These are phyloP conservation scores for Gossypium schwendimanii DNA, from an alignment of 441 rosid species.

Conservation along the genomic window DNA sequence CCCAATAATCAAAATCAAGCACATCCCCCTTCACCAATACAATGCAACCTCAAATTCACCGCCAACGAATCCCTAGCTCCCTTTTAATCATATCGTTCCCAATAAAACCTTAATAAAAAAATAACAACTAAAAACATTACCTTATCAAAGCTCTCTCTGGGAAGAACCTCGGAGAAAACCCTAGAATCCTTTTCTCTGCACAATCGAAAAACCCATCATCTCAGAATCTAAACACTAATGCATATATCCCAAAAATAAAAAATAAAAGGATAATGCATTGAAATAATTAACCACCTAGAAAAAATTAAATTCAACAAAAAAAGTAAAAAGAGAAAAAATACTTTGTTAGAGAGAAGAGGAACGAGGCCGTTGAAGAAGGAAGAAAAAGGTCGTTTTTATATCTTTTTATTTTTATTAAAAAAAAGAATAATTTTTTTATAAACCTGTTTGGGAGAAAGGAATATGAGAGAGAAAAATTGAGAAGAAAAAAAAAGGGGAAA, in stretches of 20 bases:
- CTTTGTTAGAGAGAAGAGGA: constrained; percentile 12
- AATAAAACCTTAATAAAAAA: constrained; percentile 11
- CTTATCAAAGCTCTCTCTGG: constrained; percentile 9
- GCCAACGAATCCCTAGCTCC: constrained; percentile 24
- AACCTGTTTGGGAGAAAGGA: neutral
- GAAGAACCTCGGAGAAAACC: constrained; percentile 19
- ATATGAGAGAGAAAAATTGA: neutral
- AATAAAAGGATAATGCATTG: constrained; percentile 6
- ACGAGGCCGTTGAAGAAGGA: constrained; percentile 7
- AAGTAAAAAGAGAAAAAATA: neutral
- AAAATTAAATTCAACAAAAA: neutral
- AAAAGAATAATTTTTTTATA: neutral
- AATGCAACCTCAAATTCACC: constrained; percentile 30
- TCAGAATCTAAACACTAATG: constrained; percentile 39
- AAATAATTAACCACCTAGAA: constrained; percentile 10
- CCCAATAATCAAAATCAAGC: constrained; percentile 18
- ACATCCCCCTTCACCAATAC: constrained; percentile 12
- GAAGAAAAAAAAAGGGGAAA: neutral
- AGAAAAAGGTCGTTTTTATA: neutral
- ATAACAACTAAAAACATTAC: constrained; percentile 5
- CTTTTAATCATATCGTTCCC: constrained; percentile 6
- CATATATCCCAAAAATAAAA: constrained; percentile 10
- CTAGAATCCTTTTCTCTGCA: constrained; percentile 26
- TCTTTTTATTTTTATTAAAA: neutral
- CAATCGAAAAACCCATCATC: constrained; percentile 30